phyloP scores from a whole-genome alignment of 1,139 yeast genomes.

The Saccharomyces hybrid region DNA sequence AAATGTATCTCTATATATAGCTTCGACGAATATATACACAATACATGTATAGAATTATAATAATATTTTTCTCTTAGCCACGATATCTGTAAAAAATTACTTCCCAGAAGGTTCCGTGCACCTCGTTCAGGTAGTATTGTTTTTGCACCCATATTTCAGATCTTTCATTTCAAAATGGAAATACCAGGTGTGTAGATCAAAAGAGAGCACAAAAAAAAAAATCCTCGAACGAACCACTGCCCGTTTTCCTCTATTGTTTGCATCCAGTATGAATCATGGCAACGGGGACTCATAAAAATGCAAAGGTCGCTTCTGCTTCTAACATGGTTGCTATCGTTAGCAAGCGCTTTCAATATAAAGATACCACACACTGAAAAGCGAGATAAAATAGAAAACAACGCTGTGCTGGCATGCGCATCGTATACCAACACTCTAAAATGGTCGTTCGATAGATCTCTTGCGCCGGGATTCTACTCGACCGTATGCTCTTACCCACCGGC shows the following conservation, averaged over 20 bases:
- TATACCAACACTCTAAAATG: constrained; percentile 1
- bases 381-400: constrained; percentile 2
- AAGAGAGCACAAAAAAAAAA: not conserved
- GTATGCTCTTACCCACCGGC: constrained; percentile 3
- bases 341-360: not conserved
- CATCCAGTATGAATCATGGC: not conserved
- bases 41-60: not conserved
- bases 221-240: not conserved
- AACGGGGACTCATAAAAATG: not conserved
- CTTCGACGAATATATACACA: not conserved
- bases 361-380: not conserved
- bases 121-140: not conserved
- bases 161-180: not conserved
- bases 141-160: not conserved
- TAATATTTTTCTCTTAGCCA: not conserved
- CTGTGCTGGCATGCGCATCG: constrained; percentile 5
- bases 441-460: not conserved
- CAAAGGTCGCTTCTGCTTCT: not conserved
- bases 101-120: not conserved
- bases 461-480: not conserved
- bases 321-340: not conserved
- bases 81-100: not conserved
- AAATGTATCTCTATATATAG: not conserved
- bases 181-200: not conserved
- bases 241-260: not conserved